These are phyloP conservation scores for Staphylotrichum longicolle DNA, from an alignment of 495 filamentous ascomycete genomes.

Conservation along the genomic window DNA sequence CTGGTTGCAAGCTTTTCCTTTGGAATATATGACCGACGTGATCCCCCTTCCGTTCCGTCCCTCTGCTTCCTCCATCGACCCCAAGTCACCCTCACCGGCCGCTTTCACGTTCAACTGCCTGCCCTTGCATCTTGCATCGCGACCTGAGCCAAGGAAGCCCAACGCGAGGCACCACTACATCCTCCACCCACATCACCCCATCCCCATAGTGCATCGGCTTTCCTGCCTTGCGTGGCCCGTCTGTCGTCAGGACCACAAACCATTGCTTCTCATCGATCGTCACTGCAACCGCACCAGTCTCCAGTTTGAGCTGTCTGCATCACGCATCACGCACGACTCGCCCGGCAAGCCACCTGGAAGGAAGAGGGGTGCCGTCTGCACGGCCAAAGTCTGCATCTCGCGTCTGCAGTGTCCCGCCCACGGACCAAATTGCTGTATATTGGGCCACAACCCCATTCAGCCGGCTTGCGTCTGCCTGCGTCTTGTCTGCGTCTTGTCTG, in stretches of 20 bases:
- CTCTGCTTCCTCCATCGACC: not conserved
- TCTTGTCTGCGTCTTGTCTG: conserved; percentile 17
- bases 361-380: conserved; percentile 9
- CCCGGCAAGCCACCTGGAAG: not conserved
- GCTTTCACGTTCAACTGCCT: not conserved
- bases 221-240: conserved; percentile 7
- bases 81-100: too few relatives aligned
- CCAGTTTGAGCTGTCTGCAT: conserved; percentile 18
- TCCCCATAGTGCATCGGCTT: conserved; percentile 5
- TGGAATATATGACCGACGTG: not conserved
- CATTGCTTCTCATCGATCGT: conserved; percentile 6
- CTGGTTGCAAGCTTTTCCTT: not conserved
- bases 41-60: not conserved
- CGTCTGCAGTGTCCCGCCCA: conserved; percentile 19
- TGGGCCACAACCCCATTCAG: conserved; percentile 18
- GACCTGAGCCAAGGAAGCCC: not conserved
- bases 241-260: not conserved
- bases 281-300: conserved; percentile 3
- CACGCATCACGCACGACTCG: conserved; percentile 1
- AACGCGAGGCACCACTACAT: not conserved
- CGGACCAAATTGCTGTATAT: conserved; percentile 27
- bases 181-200: not conserved
- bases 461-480: conserved; percentile 23
- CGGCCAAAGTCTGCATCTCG: conserved; percentile 12
- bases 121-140: not conserved